These are phyloP conservation scores for Cyphellophora attinorum DNA, from an alignment of 2,329 filamentous ascomycete genomes.

Conservation along the genomic window DNA sequence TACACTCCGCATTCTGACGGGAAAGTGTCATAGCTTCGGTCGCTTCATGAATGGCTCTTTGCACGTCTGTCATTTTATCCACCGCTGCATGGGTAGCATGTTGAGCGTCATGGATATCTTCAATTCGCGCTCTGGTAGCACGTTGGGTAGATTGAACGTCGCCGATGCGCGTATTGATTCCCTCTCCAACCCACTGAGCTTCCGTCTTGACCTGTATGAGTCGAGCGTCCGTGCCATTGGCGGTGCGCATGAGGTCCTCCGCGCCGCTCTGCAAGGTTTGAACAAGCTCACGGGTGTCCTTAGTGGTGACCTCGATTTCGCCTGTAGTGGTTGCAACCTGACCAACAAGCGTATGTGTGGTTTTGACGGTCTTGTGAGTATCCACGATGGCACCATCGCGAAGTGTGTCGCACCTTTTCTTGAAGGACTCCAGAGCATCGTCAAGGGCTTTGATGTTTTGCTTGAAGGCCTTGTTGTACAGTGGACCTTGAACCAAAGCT, in stretches of 20 bases:
- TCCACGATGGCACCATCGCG: constrained; percentile 4
- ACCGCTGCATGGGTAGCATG: constrained; percentile 2
- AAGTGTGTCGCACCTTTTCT: constrained; percentile 1
- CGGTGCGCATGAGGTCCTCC: constrained; percentile 2
- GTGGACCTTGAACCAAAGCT: constrained; percentile 5
- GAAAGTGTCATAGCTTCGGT: no score
- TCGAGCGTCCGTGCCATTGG: constrained; percentile 2
- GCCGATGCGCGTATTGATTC: constrained; percentile 2
- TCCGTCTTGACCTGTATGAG: no score
- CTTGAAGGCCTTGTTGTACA: constrained; percentile 8
- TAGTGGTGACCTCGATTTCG: no score
- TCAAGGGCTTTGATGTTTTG: constrained; percentile 10
- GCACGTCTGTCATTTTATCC: constrained; percentile 3
- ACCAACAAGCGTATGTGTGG: constrained; percentile 13
- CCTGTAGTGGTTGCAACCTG: no score
- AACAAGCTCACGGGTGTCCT: not conserved
- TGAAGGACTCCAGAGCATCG: constrained; percentile 3
- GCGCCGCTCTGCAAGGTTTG: constrained; percentile 1
- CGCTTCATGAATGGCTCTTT: constrained; percentile 5
- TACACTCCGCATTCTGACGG: no score
- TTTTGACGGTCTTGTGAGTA: not conserved
- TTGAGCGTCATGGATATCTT: constrained; percentile 3
- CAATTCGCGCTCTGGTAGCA: not conserved
- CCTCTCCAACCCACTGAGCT: constrained; percentile 1
- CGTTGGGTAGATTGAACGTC: constrained; percentile 1